Evolutionary conservation across 225 moss, liverwort and hornwort genomes (phyloP).

Genomic region (Bryum argenteum): DNA sequence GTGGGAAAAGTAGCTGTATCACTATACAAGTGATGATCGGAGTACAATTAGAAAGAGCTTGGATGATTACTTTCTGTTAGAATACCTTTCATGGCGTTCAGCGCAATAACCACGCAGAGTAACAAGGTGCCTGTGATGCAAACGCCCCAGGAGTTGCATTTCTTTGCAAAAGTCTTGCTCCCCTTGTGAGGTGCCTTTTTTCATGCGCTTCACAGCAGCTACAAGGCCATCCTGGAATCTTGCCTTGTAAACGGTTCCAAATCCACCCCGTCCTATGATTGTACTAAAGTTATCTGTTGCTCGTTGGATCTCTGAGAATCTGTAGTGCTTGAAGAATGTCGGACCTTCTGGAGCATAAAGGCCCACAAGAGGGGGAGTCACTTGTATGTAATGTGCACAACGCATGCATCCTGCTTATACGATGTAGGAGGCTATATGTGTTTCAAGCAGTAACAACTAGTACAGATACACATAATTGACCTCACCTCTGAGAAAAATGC

Average conservation of each 20-base stretch:
- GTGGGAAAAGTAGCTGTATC: not conserved
- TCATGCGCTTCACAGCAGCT: slow-evolving; percentile 74
- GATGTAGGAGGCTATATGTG: not conserved
- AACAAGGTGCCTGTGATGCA: slow-evolving; percentile 74
- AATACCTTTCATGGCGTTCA: slow-evolving; percentile 64
- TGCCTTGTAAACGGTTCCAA: slow-evolving; percentile 79
- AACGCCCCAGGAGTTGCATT: slow-evolving; percentile 59
- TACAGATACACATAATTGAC: slow-evolving; percentile 6
- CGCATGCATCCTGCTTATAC: not conserved
- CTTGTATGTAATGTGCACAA: not conserved
- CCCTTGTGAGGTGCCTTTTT: slow-evolving; percentile 43
- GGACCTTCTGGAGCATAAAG: slow-evolving; percentile 47
- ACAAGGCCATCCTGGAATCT: slow-evolving; percentile 66
- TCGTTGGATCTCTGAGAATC: slow-evolving; percentile 54
- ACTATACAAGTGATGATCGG: not conserved
- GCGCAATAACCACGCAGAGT: slow-evolving; percentile 66
- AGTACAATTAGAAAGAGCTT: slow-evolving; percentile 3
- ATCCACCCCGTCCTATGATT: slow-evolving; percentile 67
- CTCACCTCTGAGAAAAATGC: slow-evolving; percentile 44
- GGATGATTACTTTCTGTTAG: not conserved
- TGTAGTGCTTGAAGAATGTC: slow-evolving; percentile 48
- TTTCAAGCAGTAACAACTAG: not conserved
- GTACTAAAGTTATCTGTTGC: slow-evolving; percentile 68
- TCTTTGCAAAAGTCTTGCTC: slow-evolving; percentile 57
- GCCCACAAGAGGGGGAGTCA: slow-evolving; percentile 3